Conservation (phyloP, 2,329 filamentous ascomycete species). For the Pezizomycotina sp. region DNA sequence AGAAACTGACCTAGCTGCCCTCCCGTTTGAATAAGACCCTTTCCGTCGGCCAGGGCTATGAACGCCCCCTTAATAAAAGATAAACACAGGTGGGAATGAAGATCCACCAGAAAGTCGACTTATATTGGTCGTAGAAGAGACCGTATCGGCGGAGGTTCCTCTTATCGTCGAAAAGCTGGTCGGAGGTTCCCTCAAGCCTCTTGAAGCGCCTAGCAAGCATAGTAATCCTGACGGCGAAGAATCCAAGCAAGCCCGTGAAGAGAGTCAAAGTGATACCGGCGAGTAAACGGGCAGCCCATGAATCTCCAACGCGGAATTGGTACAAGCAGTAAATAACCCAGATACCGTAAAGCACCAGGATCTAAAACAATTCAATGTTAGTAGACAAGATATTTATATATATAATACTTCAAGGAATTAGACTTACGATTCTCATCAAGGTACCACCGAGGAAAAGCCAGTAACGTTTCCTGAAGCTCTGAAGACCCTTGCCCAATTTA, state of each 20-base stretch:
- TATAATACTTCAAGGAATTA: background rate
- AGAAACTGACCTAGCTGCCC: too few relatives aligned
- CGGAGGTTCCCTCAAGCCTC: conserved; percentile 48
- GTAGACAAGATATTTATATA: background rate
- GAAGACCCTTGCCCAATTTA: conserved; percentile 61
- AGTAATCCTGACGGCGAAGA: conserved; percentile 75
- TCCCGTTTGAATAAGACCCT: conserved; percentile 65
- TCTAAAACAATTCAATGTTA: conserved; percentile 29
- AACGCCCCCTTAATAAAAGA: conserved; percentile 75
- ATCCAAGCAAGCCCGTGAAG: conserved; percentile 66
- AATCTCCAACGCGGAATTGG: conserved; percentile 85
- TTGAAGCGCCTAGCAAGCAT: conserved; percentile 57
- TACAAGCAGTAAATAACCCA: conserved; percentile 95
- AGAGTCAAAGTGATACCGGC: conserved; percentile 64
- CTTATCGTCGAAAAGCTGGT: conserved; percentile 74
- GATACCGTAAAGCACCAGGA: conserved; percentile 79
- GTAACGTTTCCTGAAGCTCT: conserved; percentile 84
- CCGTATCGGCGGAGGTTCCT: conserved; percentile 88
- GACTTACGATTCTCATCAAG: conserved; percentile 53
- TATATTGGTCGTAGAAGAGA: conserved; percentile 92
- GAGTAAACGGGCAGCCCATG: conserved; percentile 74
- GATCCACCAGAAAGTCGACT: conserved; percentile 90
- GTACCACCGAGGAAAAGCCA: conserved; percentile 83
- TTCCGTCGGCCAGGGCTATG: conserved; percentile 68
- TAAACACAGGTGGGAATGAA: conserved; percentile 83